A percentile compares a stretch with the other conserved stretches of the same genome.
Evolutionary conservation across 352 stramenopile species (phyloP).

Genomic region (Globisporangium mamillatum): DNA sequence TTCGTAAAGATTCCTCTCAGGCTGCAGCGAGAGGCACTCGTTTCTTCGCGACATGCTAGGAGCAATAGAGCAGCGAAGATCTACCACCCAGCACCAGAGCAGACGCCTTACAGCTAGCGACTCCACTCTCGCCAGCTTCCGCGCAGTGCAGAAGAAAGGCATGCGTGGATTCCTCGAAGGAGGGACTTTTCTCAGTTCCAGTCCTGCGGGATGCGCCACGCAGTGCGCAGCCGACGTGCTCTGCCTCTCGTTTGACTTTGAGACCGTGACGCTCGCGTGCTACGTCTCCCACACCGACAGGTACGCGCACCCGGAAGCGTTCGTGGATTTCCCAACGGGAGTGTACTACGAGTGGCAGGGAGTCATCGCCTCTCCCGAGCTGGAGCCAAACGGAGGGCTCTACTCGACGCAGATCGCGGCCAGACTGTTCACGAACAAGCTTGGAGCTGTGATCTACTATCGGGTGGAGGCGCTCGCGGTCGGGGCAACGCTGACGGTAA

Average conservation of each 20-base stretch:
- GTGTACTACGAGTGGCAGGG: conserved; percentile 83
- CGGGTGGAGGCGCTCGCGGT: conserved; percentile 25
- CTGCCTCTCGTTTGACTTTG: conserved; percentile 77
- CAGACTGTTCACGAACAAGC: conserved; percentile 50
- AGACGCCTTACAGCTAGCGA: conserved; percentile 2
- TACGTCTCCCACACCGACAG: conserved; percentile 76
- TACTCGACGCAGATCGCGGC: conserved; percentile 58
- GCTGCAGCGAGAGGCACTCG: background rate
- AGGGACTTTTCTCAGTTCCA: conserved; percentile 37
- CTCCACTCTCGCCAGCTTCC: conserved; percentile 34
- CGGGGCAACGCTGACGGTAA: conserved; percentile 12
- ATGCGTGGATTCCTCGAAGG: conserved; percentile 62
- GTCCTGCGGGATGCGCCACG: conserved; percentile 34
- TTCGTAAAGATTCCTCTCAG: background rate
- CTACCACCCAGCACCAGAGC: background rate
- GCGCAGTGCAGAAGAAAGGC: conserved; percentile 36
- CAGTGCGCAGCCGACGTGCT: conserved; percentile 42
- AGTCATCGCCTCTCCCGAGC: conserved; percentile 33
- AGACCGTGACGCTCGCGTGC: conserved; percentile 49
- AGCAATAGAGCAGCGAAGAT: background rate
- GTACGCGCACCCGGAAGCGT: conserved; percentile 59
- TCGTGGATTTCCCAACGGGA: conserved; percentile 60
- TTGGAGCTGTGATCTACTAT: conserved; percentile 63
- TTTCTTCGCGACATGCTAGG: background rate
- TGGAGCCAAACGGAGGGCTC: conserved; percentile 56